Conservation (phyloP, 352 stramenopile species). For the Blastocystis sp. region DNA sequence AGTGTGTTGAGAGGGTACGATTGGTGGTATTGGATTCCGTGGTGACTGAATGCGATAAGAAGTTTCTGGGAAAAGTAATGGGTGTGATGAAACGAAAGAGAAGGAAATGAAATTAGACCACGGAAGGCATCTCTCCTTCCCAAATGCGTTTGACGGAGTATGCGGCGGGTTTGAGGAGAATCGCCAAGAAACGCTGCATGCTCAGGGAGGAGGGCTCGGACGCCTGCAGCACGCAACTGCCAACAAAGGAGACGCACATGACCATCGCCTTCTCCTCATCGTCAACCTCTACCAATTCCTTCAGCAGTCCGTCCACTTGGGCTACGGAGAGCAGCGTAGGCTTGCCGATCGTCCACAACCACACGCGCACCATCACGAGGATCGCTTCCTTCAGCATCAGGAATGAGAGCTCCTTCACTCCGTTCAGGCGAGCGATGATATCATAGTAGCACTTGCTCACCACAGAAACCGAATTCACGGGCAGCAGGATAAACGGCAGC, state of each 20-base stretch:
- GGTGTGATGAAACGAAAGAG: not conserved
- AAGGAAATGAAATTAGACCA: not conserved
- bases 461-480: not conserved
- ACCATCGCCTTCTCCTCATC: constrained; percentile 1
- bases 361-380: not conserved
- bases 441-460: not conserved
- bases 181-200: constrained; percentile 49
- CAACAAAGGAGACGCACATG: not conserved
- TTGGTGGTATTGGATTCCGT: not conserved
- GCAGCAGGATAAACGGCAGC: constrained; percentile 6
- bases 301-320: constrained; percentile 10
- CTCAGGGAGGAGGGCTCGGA: not conserved
- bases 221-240: constrained; percentile 38
- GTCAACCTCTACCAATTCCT: constrained; percentile 17
- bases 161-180: not conserved
- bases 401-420: not conserved
- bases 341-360: constrained; percentile 12
- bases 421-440: not conserved
- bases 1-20: not conserved
- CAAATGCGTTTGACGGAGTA: not conserved
- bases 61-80: not conserved
- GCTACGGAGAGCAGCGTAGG: not conserved
- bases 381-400: not conserved
- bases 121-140: constrained; percentile 52
- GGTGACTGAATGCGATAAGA: not conserved